Evolutionary conservation across 2,329 filamentous ascomycete species (phyloP).

Genomic region (Apiospora saccharicola): DNA sequence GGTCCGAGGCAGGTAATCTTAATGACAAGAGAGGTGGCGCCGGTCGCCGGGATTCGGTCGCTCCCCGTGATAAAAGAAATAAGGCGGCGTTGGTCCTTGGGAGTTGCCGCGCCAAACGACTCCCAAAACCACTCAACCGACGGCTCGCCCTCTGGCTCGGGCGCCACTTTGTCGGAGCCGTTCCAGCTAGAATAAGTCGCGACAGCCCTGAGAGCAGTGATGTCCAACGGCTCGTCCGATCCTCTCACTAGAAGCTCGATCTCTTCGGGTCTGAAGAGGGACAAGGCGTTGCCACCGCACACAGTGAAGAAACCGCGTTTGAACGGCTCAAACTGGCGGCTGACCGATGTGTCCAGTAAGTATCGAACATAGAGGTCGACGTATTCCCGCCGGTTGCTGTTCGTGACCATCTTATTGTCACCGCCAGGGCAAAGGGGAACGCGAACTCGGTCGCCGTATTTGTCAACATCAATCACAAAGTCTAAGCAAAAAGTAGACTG

Average conservation of each 20-base stretch:
- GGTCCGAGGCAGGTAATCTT: constrained; percentile 78
- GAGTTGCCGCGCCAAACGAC: constrained; percentile 71
- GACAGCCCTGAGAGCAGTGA: constrained; percentile 76
- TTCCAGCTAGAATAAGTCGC: constrained; percentile 84
- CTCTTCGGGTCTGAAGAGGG: constrained; percentile 87
- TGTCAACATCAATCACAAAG: constrained; percentile 79
- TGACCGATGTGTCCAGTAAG: constrained; percentile 78
- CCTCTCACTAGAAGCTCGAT: constrained; percentile 88
- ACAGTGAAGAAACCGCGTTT: constrained; percentile 94
- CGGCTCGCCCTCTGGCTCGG: constrained; percentile 65
- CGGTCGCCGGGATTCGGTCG: constrained; percentile 89
- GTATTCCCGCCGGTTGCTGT: constrained; percentile 82
- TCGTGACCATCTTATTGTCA: constrained; percentile 80
- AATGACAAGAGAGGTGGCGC: constrained; percentile 78
- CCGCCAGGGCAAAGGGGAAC: constrained; percentile 79
- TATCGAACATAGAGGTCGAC: constrained; percentile 86
- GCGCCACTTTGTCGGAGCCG: constrained; percentile 30
- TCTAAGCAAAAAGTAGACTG: constrained; percentile 81
- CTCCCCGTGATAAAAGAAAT: constrained; percentile 89
- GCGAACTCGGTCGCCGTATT: constrained; percentile 72
- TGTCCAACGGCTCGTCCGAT: constrained; percentile 83
- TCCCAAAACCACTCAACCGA: constrained; percentile 91
- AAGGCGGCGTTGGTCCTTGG: constrained; percentile 77
- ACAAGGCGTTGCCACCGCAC: constrained; percentile 86
- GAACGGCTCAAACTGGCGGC: constrained; percentile 90